Conservation (phyloP, 2,329 filamentous ascomycete species). For the Fonsecaea erecta region DNA sequence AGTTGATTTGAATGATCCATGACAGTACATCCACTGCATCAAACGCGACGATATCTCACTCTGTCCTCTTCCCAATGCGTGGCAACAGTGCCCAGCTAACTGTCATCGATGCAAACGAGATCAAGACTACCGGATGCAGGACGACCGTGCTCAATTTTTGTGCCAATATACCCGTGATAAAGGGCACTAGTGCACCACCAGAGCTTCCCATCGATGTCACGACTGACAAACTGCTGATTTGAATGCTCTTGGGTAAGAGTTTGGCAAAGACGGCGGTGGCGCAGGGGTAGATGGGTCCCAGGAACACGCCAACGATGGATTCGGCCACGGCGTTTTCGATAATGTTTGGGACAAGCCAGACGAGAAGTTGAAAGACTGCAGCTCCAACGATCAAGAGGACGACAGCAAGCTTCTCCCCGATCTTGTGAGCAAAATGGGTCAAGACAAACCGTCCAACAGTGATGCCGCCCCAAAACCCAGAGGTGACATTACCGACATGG, state of each 20-base stretch:
- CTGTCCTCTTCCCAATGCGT: constrained; percentile 54
- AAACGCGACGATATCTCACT: constrained; percentile 42
- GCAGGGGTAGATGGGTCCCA: constrained; percentile 81
- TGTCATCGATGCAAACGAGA: constrained; percentile 59
- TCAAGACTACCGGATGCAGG: constrained; percentile 61
- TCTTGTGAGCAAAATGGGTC: constrained; percentile 65
- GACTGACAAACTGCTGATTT: constrained; percentile 47
- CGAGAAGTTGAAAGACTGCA: constrained; percentile 47
- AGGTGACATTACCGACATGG: constrained; percentile 76
- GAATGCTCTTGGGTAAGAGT: constrained; percentile 45
- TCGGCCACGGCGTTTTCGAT: constrained; percentile 62
- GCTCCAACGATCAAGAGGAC: constrained; percentile 66
- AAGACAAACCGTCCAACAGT: constrained; percentile 76
- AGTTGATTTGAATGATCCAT: background rate
- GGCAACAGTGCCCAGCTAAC: constrained; percentile 59
- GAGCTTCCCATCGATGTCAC: constrained; percentile 49
- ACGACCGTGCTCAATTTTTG: constrained; percentile 55
- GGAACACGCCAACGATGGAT: constrained; percentile 70
- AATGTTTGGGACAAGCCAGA: constrained; percentile 42
- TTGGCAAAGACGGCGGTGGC: constrained; percentile 41
- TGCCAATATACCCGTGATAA: constrained; percentile 55
- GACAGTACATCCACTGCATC: constrained; percentile 2
- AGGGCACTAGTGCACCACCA: constrained; percentile 51
- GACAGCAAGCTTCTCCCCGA: constrained; percentile 75
- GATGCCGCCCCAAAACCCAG: constrained; percentile 69